phyloP scores from a whole-genome alignment of 768 basidiomycete species.

The Kwoniella sp. region DNA sequence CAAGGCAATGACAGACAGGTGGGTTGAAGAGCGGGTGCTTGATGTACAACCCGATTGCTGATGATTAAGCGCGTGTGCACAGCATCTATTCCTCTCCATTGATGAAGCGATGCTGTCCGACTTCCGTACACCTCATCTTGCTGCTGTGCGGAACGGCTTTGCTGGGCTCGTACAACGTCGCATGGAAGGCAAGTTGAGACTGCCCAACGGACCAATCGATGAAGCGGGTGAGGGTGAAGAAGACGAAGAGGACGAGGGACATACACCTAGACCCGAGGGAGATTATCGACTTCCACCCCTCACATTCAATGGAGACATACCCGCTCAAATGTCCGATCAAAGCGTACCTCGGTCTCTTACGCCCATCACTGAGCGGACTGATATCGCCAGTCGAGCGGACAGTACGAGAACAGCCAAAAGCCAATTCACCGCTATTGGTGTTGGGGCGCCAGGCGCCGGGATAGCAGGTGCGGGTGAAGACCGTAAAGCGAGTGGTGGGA shows the following conservation, averaged over 20 bases:
- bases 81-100: slow-evolving; percentile 86
- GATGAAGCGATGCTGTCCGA: slow-evolving; percentile 67
- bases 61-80: not conserved
- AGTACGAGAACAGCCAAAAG: slow-evolving; percentile 39
- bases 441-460: slow-evolving; percentile 3
- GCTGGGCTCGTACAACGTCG: slow-evolving; percentile 15
- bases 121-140: slow-evolving; percentile 38
- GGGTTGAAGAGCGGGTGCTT: slow-evolving; percentile 56
- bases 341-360: slow-evolving; percentile 59
- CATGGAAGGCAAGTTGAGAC: slow-evolving; percentile 10
- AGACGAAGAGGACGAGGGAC: slow-evolving; percentile 25
- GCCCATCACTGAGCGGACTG: slow-evolving; percentile 67
- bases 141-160: slow-evolving; percentile 35
- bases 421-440: slow-evolving; percentile 23
- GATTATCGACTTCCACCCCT: slow-evolving; percentile 51
- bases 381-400: slow-evolving; percentile 47
- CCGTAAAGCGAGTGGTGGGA: slow-evolving; percentile 26
- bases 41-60: slow-evolving; percentile 2
- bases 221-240: slow-evolving; percentile 10
- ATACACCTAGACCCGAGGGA: slow-evolving; percentile 25
- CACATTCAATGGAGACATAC: slow-evolving; percentile 33
- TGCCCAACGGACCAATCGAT: slow-evolving; percentile 16
- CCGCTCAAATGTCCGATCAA: slow-evolving; percentile 27
- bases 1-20: slow-evolving; percentile 82
- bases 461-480: slow-evolving; percentile 7